Base-by-base conservation (phyloP, 2,329 filamentous ascomycete genomes). In the Daldinia sp. region DNA sequence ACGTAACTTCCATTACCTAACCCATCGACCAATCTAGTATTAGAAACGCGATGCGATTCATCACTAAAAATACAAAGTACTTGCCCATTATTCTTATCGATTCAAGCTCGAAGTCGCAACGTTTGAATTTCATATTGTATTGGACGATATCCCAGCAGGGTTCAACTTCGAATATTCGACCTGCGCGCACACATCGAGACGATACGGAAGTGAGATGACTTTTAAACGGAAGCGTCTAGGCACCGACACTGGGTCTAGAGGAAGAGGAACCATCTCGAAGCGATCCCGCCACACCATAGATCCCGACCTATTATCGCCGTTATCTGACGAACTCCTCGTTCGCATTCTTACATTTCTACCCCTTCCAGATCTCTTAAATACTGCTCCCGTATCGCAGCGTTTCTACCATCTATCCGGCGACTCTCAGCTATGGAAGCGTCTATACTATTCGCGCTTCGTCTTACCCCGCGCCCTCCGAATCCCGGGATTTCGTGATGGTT, bases 391-490 rank as follows among this genome's bases (percentile, higher is more conserved):
- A n/a, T 97, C 93, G 1, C 87, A 80, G 55, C 92, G 91, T 61
- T 90, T 96, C 73, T 83, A 88, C 69, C 82, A 82, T 35, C 83
- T 98, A 15, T 85, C 92, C 6, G 83, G 85, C 56, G 95, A 98
- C 76, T 90, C 90, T 0, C 93, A 97, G 74, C 80, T 98, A 58
- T 99, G 95, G 95, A 95, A 94, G 76, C 85, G 85, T 11, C 86
- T 93, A 50, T 99, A 97, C 78, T 97, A 96, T 78, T 84, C 87
- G 23, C 89, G 90, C 65, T 98, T 96, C 77, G 92, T 97, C 27
- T 85, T 91, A 32, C 93, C 93, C 35, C 87, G 93, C 72, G 91
- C 90, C 32, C 84, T 90, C 68, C 87, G 90, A 60, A 88, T 94
- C 58, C 90, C 91, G 0, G 90, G 90, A 19, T 85, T 90, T 57